Evolutionary conservation across 169 alveolate species (phyloP), one percentile per base, ranked within the genome.

Genomic region (Plasmodium knowlesi): DNA sequence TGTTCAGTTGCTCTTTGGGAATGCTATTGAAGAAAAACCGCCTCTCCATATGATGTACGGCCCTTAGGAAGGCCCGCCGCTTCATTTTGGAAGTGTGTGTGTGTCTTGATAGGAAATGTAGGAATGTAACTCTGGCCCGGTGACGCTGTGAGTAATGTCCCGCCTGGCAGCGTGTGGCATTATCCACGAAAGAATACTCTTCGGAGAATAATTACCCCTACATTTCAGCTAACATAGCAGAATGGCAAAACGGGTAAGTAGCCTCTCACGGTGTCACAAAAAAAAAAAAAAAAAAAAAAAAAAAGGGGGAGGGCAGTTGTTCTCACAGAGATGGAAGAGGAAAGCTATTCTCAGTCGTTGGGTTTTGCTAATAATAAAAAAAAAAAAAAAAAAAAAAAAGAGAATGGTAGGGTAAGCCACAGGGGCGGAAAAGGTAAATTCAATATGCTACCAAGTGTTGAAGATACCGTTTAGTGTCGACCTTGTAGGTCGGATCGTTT

Each of bases 11-110:
- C 6, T 50, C 83, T 22, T 25, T 89, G 50, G 71, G 16, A 53
- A 61, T 83, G 30, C 54, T 79, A 43, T 28, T 89, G 82, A 89
- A 89, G 54, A 89, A 89, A 43, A 54, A 89, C 16, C 94, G 41
- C 89, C 82, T 89, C 54, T 89, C 83, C 50, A 89, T 89, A 25
- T 50, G 70, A 19, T 41, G 83, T 9, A 25, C 54, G 16, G 73
- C 50, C 50, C 71, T 89, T 12, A 89, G 53, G 82, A 89, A 16
- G n/a, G 72, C 28, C 12, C 53, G 71, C 46, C 82, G 78, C 22
- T 83, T 83, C 92, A 83, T 83, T 82, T 82, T 82, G 16, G 80
- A 57, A 12, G 22, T 8, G 9, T 19, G 57, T 82, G 41, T 19
- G 57, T 82, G 41, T 28, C 61, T 14, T 30, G 73, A 34, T 67